These are phyloP conservation scores for Dactylellina drechsleri DNA, from an alignment of 2,329 filamentous ascomycete genomes.

Conservation along the genomic window DNA sequence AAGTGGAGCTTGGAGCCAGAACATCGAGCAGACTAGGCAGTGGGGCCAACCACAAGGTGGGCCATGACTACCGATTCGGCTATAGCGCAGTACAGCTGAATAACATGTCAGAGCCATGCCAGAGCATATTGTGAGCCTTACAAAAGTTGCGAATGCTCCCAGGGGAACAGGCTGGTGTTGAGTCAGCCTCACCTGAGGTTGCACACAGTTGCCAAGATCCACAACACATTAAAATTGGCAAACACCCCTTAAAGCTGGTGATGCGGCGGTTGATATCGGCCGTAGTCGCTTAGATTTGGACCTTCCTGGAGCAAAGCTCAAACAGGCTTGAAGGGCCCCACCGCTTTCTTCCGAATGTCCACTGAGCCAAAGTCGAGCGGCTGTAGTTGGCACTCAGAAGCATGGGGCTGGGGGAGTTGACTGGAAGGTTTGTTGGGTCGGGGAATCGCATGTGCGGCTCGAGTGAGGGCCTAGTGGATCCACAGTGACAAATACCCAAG, in stretches of 20 bases:
- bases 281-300: constrained; percentile 9
- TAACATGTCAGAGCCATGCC: constrained; percentile 10
- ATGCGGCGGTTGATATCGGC: constrained; percentile 8
- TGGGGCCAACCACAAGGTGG: not conserved
- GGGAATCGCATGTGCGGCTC: constrained; percentile 51
- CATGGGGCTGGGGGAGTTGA: constrained; percentile 17
- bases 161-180: constrained; percentile 35
- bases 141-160: constrained; percentile 10
- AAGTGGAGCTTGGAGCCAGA: no score
- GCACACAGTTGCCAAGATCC: constrained; percentile 40
- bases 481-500: constrained; percentile 53
- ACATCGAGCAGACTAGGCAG: no score
- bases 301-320: not conserved
- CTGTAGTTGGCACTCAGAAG: constrained; percentile 16
- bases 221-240: constrained; percentile 30
- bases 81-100: constrained; percentile 48
- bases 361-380: constrained; percentile 38
- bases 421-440: constrained; percentile 6
- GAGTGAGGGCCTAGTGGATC: constrained; percentile 36
- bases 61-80: constrained; percentile 39
- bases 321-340: not conserved
- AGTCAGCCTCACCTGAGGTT: constrained; percentile 54
- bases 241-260: not conserved
- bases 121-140: constrained; percentile 33
- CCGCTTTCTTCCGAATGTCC: constrained; percentile 21